Evolutionary conservation across 2,329 filamentous ascomycete genomes (phyloP).

Genomic region (Alternaria arborescens): DNA sequence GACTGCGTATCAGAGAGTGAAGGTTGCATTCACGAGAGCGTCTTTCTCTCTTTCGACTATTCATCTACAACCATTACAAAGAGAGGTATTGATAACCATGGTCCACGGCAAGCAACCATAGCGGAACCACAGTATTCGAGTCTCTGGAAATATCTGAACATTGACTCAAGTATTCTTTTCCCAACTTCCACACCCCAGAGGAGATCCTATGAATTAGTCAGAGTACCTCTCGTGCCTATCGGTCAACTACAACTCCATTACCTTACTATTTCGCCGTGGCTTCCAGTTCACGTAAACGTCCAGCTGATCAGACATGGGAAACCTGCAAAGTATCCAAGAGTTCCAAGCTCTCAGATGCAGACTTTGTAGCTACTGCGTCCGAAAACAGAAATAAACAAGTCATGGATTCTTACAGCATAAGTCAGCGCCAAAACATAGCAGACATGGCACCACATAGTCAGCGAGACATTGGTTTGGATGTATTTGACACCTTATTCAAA

Average conservation of each 20-base stretch:
- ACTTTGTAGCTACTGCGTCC: not conserved
- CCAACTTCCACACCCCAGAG: no score
- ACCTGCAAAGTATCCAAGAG: not conserved
- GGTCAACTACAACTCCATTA: no score
- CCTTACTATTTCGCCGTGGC: not conserved
- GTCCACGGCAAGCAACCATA: no score
- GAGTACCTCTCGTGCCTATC: no score
- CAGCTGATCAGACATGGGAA: not conserved
- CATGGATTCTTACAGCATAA: not conserved
- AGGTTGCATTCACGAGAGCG: not conserved
- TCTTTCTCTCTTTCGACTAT: not conserved
- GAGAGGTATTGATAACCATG: no score
- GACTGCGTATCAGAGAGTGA: not conserved
- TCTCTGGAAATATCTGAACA: no score
- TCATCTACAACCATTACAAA: not conserved
- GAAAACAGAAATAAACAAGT: not conserved
- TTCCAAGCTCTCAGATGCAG: not conserved
- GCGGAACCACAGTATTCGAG: no score
- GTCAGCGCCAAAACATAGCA: not conserved
- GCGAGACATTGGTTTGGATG: not conserved
- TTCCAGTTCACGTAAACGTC: slow-evolving; percentile 6
- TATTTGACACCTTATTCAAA: no score
- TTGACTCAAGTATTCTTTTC: no score
- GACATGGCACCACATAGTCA: not conserved
- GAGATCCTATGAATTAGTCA: no score